Conservation (phyloP, 352 stramenopile genomes). For the Globisporangium iwayamae region DNA sequence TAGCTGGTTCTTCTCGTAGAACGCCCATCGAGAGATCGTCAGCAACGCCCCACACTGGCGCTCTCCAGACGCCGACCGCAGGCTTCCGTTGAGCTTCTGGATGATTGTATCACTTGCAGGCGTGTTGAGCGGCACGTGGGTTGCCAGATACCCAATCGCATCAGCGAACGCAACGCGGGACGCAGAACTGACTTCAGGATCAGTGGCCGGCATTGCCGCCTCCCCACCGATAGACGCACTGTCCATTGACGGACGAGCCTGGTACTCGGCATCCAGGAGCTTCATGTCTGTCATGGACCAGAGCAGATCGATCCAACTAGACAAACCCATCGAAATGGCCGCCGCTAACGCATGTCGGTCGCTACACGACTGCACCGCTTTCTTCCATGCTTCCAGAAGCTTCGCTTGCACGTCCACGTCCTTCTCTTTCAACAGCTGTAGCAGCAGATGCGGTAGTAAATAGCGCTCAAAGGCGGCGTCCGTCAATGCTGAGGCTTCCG, state of each 20-base stretch:
- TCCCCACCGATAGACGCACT: background rate
- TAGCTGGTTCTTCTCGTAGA: slow-evolving; percentile 30
- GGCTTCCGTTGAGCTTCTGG: slow-evolving; percentile 20
- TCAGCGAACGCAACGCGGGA: slow-evolving; percentile 58
- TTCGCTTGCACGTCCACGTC: slow-evolving; percentile 23
- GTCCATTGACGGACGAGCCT: slow-evolving; percentile 7
- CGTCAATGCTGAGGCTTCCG: background rate
- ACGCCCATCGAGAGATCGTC: slow-evolving; percentile 44
- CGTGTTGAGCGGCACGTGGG: slow-evolving; percentile 25
- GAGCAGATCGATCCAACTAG: slow-evolving; percentile 44
- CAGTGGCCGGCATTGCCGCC: background rate
- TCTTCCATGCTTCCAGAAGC: slow-evolving; percentile 42
- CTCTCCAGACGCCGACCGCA: slow-evolving; percentile 44
- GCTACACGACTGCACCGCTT: slow-evolving; percentile 25
- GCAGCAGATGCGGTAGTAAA: slow-evolving; percentile 54
- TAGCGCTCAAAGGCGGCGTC: slow-evolving; percentile 14
- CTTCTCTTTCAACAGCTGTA: slow-evolving; percentile 57
- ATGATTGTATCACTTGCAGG: slow-evolving; percentile 20
- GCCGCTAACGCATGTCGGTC: slow-evolving; percentile 20
- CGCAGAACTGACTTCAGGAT: slow-evolving; percentile 20
- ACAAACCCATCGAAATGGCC: slow-evolving; percentile 19
- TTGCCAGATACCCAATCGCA: slow-evolving; percentile 41
- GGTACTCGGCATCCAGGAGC: slow-evolving; percentile 24
- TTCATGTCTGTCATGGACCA: slow-evolving; percentile 40
- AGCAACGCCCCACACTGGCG: slow-evolving; percentile 61